Evolutionary conservation across 2,329 filamentous ascomycete genomes (phyloP).

Genomic region (Alternaria arbusti): DNA sequence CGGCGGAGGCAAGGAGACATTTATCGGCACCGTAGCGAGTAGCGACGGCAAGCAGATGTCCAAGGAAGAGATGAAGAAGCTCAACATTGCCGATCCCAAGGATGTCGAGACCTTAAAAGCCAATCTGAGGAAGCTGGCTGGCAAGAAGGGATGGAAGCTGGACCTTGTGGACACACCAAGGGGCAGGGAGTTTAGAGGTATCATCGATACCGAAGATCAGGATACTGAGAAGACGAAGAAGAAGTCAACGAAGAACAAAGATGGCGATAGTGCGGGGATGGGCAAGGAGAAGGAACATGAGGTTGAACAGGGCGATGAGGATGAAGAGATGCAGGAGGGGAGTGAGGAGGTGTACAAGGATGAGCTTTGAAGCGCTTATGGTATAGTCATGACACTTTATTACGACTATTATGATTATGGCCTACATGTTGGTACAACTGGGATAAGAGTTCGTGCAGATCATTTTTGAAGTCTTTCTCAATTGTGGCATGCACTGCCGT

Average conservation of each 20-base stretch:
- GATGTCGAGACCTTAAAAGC: slow-evolving; percentile 73
- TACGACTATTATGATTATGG: neutral
- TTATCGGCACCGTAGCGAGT: slow-evolving; percentile 59
- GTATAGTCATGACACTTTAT: neutral
- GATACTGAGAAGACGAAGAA: slow-evolving; percentile 50
- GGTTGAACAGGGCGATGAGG: slow-evolving; percentile 25
- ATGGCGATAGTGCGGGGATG: slow-evolving; percentile 53
- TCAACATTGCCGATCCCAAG: slow-evolving; percentile 67
- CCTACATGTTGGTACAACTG: neutral
- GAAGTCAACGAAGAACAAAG: slow-evolving; percentile 20
- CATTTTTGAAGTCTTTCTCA: neutral
- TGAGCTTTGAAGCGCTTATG: slow-evolving; percentile 31
- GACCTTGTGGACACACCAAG: slow-evolving; percentile 76
- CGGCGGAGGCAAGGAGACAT: slow-evolving; percentile 60
- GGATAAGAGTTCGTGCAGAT: neutral
- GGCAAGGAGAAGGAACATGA: slow-evolving; percentile 30
- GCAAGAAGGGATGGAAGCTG: slow-evolving; percentile 77
- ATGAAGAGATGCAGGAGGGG: slow-evolving; percentile 39
- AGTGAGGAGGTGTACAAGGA: slow-evolving; percentile 52
- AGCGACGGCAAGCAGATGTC: slow-evolving; percentile 69
- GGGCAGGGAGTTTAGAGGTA: slow-evolving; percentile 70
- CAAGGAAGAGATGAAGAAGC: slow-evolving; percentile 70
- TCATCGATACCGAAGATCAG: slow-evolving; percentile 67
- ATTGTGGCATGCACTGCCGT: too few species aligned
- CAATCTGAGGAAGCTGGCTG: slow-evolving; percentile 71